Conservation (phyloP, 805 yeast species). For the Suhomyces kilbournensis region DNA sequence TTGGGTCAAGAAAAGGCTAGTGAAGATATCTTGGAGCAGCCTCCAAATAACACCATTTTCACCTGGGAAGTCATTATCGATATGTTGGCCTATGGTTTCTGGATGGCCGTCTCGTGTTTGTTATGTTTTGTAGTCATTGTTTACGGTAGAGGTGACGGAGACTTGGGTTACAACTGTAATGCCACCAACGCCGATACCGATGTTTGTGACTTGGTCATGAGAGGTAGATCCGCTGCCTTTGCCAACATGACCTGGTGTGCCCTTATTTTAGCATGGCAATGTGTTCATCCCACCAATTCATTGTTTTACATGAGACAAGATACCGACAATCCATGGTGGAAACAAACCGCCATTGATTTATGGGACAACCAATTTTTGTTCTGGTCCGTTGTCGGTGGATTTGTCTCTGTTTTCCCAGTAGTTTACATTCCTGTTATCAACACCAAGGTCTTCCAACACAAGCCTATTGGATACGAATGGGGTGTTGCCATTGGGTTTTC, state of each 20-base stretch:
- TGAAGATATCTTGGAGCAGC: conserved; percentile 59
- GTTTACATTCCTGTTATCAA: conserved; percentile 89
- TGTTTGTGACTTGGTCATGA: conserved; percentile 60
- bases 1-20: conserved; percentile 67
- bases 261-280: conserved; percentile 79
- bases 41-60: conserved; percentile 64
- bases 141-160: conserved; percentile 65
- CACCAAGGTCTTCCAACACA: conserved; percentile 68
- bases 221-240: conserved; percentile 75
- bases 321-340: conserved; percentile 50
- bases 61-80: conserved; percentile 67
- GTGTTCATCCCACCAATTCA: conserved; percentile 67
- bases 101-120: conserved; percentile 71
- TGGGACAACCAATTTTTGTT: conserved; percentile 76
- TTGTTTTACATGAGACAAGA: conserved; percentile 70
- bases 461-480: conserved; percentile 76
- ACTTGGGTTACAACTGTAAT: conserved; percentile 67
- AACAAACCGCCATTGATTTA: conserved; percentile 59
- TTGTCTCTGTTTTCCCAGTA: conserved; percentile 72
- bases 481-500: conserved; percentile 65
- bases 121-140: conserved; percentile 61
- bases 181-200: conserved; percentile 32
- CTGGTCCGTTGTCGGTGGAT: conserved; percentile 76
- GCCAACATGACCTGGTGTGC: conserved; percentile 87
- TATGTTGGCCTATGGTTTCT: conserved; percentile 68